Base-by-base conservation (phyloP, 441 rosid species). In the Metrosideros polymorpha region DNA sequence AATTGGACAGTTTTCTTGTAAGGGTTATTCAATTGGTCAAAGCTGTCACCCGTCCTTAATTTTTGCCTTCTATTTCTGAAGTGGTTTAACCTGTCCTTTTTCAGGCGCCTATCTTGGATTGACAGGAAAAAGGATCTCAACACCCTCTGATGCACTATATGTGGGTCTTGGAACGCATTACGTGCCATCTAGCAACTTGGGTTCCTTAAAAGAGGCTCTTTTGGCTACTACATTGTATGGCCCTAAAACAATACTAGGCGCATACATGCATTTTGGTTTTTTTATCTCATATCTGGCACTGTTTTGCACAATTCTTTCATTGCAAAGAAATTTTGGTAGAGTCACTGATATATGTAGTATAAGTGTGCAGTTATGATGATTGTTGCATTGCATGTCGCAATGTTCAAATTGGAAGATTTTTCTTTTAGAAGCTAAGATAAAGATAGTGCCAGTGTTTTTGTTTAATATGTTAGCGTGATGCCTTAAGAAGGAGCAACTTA, bases 31-130 rank as follows among this genome's bases (percentile, higher is more conserved):
- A 12, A 27, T 27, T 27, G 63, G 45, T 39, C 49, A 24, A 39
- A 39, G 47, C 17, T 53, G 56, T 83, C 39, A 43, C 32, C 61
- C 24, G 79, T 19, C 10, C 4, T 87, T 54, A 56, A n/a, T 42
- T 39, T 52, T 45, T 54, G 39, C 35, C 6, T 55, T 29, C 76
- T 56, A 25, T 35, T 88, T 30, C 51, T 22, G 59, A 51, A 51
- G 84, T 30, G n/a, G 43, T 42, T 84, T 82, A n/a, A 83, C 39
- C 24, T 63, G 84, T 53, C 63, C 2, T 27, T 55, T 56, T 90
- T 90, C 94, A 96, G 99, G 99, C 83, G 90, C 94, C 87, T 97
- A 95, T 90, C 96, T 97, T 91, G 99, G 99, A 77, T 87, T 97
- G 94, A 96, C 99, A 88, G 98, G 99, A 55, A 94, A 90, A 89